Conservation (phyloP, 257 asterid species). For the Solanum corneliomulleri region DNA sequence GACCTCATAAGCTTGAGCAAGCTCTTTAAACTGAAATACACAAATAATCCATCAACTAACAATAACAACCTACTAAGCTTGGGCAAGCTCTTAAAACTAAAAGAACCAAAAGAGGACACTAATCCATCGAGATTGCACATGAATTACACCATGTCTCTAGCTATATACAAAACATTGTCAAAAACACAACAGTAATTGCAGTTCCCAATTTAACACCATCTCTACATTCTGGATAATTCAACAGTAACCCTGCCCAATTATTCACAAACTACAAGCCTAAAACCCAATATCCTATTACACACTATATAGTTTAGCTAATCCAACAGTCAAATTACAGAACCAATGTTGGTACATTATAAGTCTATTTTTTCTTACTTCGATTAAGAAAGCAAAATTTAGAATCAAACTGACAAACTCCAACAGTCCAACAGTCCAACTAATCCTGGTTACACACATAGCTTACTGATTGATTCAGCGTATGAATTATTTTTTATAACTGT, state of each 20-base stretch:
- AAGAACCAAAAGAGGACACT: background rate
- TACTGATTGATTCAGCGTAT: background rate
- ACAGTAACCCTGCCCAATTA: background rate
- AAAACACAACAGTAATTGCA: background rate
- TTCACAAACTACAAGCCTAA: background rate
- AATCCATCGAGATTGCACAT: background rate
- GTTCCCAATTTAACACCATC: background rate
- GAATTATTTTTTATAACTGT: background rate
- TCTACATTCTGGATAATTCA: background rate
- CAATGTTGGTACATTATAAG: background rate
- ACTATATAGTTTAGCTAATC: background rate
- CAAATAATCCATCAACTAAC: background rate
- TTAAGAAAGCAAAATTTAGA: background rate
- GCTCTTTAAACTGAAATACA: constrained; percentile 60
- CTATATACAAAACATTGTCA: background rate
- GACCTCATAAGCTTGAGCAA: constrained; percentile 83
- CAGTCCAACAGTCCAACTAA: background rate
- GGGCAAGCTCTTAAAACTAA: background rate
- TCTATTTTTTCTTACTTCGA: background rate
- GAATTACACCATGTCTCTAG: background rate
- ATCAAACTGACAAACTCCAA: background rate
- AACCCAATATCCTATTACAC: background rate
- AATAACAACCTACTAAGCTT: background rate
- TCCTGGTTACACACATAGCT: background rate
- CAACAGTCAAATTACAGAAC: background rate